Base-by-base conservation (phyloP, 2,329 filamentous ascomycete genomes). In the Aspergillus phoenicis region DNA sequence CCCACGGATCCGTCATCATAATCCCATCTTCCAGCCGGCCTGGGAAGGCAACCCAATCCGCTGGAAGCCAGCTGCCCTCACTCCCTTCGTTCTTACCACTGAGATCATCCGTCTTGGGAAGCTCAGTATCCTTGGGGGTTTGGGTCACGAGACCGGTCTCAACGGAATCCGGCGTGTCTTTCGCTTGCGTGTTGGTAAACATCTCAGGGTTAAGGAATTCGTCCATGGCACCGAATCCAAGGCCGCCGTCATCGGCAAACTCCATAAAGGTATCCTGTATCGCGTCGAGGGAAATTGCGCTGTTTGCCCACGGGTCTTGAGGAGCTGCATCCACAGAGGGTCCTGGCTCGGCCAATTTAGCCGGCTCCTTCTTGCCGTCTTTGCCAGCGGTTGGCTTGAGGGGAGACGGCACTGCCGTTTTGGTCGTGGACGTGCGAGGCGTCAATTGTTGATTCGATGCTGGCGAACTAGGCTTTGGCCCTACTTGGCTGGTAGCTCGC, bases 251-350 rank as follows among this genome's bases (percentile, higher is more conserved):
- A 33, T 71, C 70, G 8, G 67, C 64, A 20, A 77, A 58, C 45
- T 74, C 70, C 28, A 68, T 66, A 61, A 80, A 80, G 13, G 75
- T 71, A 52, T 77, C 70, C 43, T 74, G 71, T 22, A 81, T 74
- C 7, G 70, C 66, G 24, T 77, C 74, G 11, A 76, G 69, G 28
- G 76, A 75, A 28, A 78, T 71, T 28, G 72, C 67, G 55, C 73
- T 75, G 20, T 75, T 70, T 22, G 70, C 70, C 78, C 78, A 80
- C 3, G 68, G 68, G 56, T 79, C 73, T 61, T 73, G 74, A 8
- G 24, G 48, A 5, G 52, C 24, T 11, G 58, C 36, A 54, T 66
- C 65, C 45, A 62, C 52, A 17, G 62, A 17, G 51, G 57, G 59
- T 8, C 54, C 59, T 20, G 66, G 66, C 11, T 67, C 67, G 17